Base-by-base conservation (phyloP, 441 rosid species). In the Breynia disticha region DNA sequence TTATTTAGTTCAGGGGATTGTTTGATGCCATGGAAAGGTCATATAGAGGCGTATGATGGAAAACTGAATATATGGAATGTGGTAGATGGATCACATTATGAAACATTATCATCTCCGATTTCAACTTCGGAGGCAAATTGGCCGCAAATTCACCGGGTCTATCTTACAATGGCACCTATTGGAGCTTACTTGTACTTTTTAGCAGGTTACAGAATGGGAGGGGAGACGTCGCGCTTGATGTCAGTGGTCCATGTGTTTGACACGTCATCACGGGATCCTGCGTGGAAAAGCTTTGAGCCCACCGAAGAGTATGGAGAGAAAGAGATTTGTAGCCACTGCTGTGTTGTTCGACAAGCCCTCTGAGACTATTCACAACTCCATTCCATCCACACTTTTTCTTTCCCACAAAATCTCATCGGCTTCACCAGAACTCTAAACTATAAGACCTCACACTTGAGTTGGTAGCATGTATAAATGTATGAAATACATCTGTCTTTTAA, bases 1-100 rank as follows among this genome's bases (percentile, higher is more conserved):
- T 67, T 73, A 16, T 77, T 62, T 47, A 77, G 80, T 55, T 75
- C 76, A 0, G 82, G 80, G 10, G 82, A 80, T 49, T 80, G 82
- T 63, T 50, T 80, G 41, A 75, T 74, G 8, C 50, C 72, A 5
- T 80, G 82, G 86, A 80, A 80, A 19, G 82, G 86, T 14, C 77
- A 75, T 17, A 69, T 80, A 0, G 82, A 77, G 61, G 61, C 60
- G 0, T 80, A 71, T 3, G 79, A 71, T 49, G 79, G 72, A 10
- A 51, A 71, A 22, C 61, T 65, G 4, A 72, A 69, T 44, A 56
- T 74, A 8, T 80, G 80, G 86, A 73, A 67, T 11, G 77, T 32
- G 42, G 82, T 80, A 0, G 80, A 72, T 8, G 74, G 71, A 15
- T 77, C 82, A 2, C 70, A 65, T 18, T 15, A 68, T n/a, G 45